Evolutionary conservation across 805 yeast genomes (phyloP).

Genomic region (Saccharomycopsis lassenensis): DNA sequence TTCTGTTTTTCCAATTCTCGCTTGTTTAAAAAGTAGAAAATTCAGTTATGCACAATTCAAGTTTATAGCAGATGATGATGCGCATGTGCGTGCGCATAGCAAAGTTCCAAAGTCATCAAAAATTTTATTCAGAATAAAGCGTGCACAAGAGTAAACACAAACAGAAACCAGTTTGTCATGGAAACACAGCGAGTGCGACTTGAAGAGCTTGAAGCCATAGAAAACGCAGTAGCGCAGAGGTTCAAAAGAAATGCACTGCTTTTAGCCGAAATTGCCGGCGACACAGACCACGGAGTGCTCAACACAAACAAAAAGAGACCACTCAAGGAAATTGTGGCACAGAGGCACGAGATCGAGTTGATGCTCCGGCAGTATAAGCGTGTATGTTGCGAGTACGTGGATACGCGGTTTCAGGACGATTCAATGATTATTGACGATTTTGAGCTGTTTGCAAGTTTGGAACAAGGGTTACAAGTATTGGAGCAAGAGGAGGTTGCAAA

Average conservation of each 20-base stretch:
- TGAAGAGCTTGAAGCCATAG: constrained; percentile 66
- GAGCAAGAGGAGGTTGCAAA: constrained; percentile 30
- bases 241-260: constrained; percentile 51
- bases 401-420: constrained; percentile 22
- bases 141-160: too few relatives aligned
- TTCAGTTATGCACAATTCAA: too few relatives aligned
- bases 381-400: constrained; percentile 22
- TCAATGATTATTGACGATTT: not conserved
- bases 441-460: constrained; percentile 1
- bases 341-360: constrained; percentile 54
- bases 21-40: too few relatives aligned
- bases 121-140: too few relatives aligned
- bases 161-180: too few relatives aligned
- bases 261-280: constrained; percentile 26
- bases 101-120: too few relatives aligned
- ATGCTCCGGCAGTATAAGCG: constrained; percentile 38
- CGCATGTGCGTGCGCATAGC: too few relatives aligned
- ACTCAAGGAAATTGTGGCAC: constrained; percentile 41
- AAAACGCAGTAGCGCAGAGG: constrained; percentile 52
- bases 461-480: constrained; percentile 21
- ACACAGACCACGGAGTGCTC: constrained; percentile 23
- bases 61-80: too few relatives aligned
- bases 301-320: constrained; percentile 31
- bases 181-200: constrained; percentile 31
- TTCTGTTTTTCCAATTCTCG: too few relatives aligned